Conservation (phyloP, 2,329 filamentous ascomycete species). For the Aspergillus sp. region DNA sequence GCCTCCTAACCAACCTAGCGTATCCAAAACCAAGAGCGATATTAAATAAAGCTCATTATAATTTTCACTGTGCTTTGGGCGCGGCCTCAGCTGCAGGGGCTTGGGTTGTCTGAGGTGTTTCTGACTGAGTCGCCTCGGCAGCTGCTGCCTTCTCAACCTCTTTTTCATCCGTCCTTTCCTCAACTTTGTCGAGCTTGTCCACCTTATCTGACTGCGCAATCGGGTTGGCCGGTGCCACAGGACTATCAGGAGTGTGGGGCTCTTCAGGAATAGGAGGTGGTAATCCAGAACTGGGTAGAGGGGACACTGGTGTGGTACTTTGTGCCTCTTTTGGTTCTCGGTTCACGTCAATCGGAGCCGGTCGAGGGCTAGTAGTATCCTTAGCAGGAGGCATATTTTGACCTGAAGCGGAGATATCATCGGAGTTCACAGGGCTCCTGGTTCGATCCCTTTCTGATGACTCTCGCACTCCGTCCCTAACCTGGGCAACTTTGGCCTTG, state of each 20-base stretch:
- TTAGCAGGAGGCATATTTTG: slow-evolving; percentile 35
- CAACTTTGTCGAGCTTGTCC: too few species aligned
- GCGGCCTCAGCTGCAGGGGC: not conserved
- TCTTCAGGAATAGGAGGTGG: slow-evolving; percentile 37
- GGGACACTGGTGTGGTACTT: slow-evolving; percentile 28
- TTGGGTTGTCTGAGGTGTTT: not conserved
- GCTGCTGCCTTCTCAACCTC: not conserved
- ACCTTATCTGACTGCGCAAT: not conserved
- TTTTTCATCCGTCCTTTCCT: not conserved
- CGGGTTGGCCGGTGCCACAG: slow-evolving; percentile 6
- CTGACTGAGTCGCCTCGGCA: not conserved
- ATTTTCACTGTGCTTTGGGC: slow-evolving; percentile 1
- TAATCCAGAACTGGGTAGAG: slow-evolving; percentile 30
- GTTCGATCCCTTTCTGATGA: slow-evolving; percentile 52
- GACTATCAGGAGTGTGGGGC: slow-evolving; percentile 29
- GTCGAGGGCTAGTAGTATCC: slow-evolving; percentile 21
- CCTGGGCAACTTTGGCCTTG: slow-evolving; percentile 60
- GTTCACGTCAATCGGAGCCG: slow-evolving; percentile 25
- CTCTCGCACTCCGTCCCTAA: slow-evolving; percentile 56
- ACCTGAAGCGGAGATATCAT: slow-evolving; percentile 33
- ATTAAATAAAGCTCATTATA: not conserved
- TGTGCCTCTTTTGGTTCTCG: slow-evolving; percentile 25
- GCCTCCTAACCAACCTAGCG: not conserved
- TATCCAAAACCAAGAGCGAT: not conserved
- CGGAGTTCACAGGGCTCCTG: slow-evolving; percentile 50